These are phyloP conservation scores for Colletotrichum cordylinicola DNA, from an alignment of 2,329 filamentous ascomycete species.

Conservation along the genomic window DNA sequence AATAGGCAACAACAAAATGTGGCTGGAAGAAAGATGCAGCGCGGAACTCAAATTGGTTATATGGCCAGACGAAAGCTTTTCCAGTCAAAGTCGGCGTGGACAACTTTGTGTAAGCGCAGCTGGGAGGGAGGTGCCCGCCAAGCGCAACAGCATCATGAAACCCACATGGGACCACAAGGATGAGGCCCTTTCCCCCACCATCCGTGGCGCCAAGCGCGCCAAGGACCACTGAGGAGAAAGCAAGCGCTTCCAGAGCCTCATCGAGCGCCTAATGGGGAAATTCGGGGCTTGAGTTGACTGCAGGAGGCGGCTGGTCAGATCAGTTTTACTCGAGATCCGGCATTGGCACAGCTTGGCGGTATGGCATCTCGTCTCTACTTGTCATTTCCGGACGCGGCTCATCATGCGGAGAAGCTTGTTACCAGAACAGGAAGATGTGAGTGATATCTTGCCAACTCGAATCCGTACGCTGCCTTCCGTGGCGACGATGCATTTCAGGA, in stretches of 20 bases:
- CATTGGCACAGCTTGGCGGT: slow-evolving; percentile 14
- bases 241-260: background rate
- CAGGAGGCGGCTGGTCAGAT: background rate
- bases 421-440: fast-evolving
- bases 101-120: background rate
- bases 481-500: background rate
- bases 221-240: background rate
- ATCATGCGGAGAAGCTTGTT: background rate
- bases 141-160: slow-evolving; percentile 13
- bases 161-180: slow-evolving; percentile 15
- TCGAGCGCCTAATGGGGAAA: background rate
- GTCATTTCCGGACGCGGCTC: background rate
- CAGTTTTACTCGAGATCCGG: background rate
- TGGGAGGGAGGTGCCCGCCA: background rate
- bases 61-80: background rate
- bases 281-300: background rate
- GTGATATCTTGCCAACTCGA: fast-evolving
- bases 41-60: background rate
- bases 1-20: background rate
- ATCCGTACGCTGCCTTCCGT: background rate
- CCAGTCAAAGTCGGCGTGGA: background rate
- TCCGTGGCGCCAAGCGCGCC: slow-evolving; percentile 16
- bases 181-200: background rate
- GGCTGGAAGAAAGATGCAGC: background rate
- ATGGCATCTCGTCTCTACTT: slow-evolving; percentile 12